Base-by-base conservation (phyloP, 164 flowering plant genomes). In the Sedum album region DNA sequence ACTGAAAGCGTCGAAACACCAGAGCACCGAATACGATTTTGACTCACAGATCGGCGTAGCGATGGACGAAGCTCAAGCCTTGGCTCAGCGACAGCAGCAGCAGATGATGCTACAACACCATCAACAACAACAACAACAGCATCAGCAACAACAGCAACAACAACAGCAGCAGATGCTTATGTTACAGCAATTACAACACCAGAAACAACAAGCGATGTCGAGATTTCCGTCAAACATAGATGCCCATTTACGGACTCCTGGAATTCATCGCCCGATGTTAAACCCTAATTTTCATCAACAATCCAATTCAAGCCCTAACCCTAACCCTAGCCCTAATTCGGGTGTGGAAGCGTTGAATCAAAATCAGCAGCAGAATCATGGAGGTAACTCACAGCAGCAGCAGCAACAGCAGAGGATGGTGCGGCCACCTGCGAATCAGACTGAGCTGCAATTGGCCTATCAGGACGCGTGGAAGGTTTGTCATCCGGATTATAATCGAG, bases 391-490 rank as follows among this genome's bases (percentile, higher is more conserved):
- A 17, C 78, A 70, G 48, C 79, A 73, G 74, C 90, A 76, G 64
- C 78, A 70, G 48, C 79, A 73, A 73, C 90, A 76, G 64, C 88
- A 82, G 69, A 84, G 79, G 76, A 78, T 72, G 75, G 74, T 42
- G 71, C 72, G 49, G 65, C 80, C 84, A 41, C 83, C 80, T 20
- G 78, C 75, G 28, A 75, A 82, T 53, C 90, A 80, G 71, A 70
- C 68, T 66, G 97, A 89, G 82, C 78, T 91, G 42, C 97, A 91
- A 75, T 81, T 91, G 90, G 98, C 98, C 1, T 92, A 94, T 69
- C 96, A 94, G 83, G 98, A 94, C 67, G 96, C 97, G 0, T 89
- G 93, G 97, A 84, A 89, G 35, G 95, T 94, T 63, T 94, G 97
- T 66, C 98, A 90, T 71, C 98, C 98, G 35, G 95, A 94, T 67